phyloP scores from a whole-genome alignment of 2,329 filamentous ascomycete species.

The Alternaria ventricosa region DNA sequence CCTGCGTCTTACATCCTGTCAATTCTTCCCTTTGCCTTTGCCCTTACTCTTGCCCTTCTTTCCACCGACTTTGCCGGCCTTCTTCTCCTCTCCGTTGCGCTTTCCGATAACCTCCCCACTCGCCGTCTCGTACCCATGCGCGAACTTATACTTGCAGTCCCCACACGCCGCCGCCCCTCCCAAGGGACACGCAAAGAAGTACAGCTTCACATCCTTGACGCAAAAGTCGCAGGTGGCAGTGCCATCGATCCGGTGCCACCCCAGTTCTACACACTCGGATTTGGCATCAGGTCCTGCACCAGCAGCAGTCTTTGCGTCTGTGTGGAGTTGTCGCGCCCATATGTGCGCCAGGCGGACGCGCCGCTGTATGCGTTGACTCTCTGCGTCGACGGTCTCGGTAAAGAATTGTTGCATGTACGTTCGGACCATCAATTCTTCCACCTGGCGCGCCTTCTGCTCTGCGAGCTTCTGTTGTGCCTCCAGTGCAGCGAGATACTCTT shows the following conservation, averaged over 20 bases:
- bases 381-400: neutral
- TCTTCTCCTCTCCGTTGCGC: neutral
- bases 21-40: neutral
- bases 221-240: neutral
- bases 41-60: neutral
- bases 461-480: neutral
- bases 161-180: neutral
- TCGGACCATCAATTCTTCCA: neutral
- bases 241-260: neutral
- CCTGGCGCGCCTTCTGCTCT: neutral
- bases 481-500: neutral
- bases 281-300: neutral
- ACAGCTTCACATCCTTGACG: neutral
- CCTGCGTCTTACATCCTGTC: too few relatives aligned
- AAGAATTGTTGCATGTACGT: neutral
- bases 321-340: neutral
- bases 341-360: neutral
- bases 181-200: neutral
- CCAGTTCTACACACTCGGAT: neutral
- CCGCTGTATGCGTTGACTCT: neutral
- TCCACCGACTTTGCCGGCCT: neutral
- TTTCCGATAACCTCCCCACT: neutral
- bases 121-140: neutral
- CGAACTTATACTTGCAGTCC: neutral
- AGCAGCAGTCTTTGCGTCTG: neutral